Percentiles rank a stretch among this genome's conserved stretches.
Conservation (phyloP, 495 filamentous ascomycete species). For the Penicillium dipodomyicola region DNA sequence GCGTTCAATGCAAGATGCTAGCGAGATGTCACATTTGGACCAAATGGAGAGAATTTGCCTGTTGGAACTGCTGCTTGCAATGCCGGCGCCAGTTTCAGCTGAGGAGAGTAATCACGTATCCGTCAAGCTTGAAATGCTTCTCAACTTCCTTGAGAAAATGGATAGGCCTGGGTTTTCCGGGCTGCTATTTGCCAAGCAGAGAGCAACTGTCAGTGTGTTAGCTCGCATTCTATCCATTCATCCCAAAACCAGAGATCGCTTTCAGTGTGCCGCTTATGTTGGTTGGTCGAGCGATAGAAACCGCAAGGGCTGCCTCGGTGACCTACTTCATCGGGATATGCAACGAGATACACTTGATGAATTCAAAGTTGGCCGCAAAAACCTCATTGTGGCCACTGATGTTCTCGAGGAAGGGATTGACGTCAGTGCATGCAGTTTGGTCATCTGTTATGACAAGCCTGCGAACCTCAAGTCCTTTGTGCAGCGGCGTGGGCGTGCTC, state of each 20-base stretch:
- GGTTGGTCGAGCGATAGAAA: constrained; percentile 59
- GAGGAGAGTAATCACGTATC: constrained; percentile 37
- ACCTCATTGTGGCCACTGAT: constrained; percentile 79
- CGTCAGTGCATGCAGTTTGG: constrained; percentile 77
- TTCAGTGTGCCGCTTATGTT: constrained; percentile 61
- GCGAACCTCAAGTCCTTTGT: constrained; percentile 81
- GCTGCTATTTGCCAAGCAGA: constrained; percentile 75
- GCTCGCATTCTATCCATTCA: constrained; percentile 62
- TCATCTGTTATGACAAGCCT: constrained; percentile 81
- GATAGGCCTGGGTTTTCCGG: constrained; percentile 55
- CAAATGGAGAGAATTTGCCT: constrained; percentile 63
- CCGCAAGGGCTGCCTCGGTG: constrained; percentile 54
- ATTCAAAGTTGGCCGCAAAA: constrained; percentile 66
- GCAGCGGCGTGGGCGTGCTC: constrained; percentile 81
- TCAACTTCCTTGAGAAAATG: constrained; percentile 51
- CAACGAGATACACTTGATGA: constrained; percentile 62
- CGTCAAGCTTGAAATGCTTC: constrained; percentile 52
- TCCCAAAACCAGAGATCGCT: constrained; percentile 53
- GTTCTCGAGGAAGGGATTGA: constrained; percentile 94
- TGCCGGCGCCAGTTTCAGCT: constrained; percentile 34
- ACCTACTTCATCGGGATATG: constrained; percentile 54
- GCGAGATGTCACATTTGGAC: constrained; percentile 38
- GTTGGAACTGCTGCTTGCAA: constrained; percentile 43
- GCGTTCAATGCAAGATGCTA: constrained; percentile 30
- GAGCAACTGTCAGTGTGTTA: constrained; percentile 67